A percentile compares a stretch with the other conserved stretches of the same genome.
These are phyloP conservation scores for Pyrenophora seminiperda DNA, from an alignment of 2,329 filamentous ascomycete species.

Conservation along the genomic window DNA sequence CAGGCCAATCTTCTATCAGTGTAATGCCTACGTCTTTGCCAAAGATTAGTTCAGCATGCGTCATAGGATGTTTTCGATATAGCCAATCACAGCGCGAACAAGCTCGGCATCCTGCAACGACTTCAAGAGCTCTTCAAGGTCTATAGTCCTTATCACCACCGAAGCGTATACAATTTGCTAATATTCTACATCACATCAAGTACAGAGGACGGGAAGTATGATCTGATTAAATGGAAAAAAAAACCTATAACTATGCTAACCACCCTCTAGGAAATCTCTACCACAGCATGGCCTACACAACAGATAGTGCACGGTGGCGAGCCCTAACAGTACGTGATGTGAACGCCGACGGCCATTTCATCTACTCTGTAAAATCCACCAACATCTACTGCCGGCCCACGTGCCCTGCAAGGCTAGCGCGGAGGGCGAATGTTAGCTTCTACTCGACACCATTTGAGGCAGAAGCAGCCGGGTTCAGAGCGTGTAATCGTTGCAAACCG, in stretches of 20 bases:
- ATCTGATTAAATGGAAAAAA: neutral
- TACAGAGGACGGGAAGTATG: neutral
- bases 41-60: constrained; percentile 3
- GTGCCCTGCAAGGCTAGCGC: constrained; percentile 64
- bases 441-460: constrained; percentile 56
- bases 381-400: constrained; percentile 66
- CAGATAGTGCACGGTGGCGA: constrained; percentile 43
- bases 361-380: constrained; percentile 63
- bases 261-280: neutral
- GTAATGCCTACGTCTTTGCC: neutral
- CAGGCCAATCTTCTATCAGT: neutral
- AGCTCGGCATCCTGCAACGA: neutral
- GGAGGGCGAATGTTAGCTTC: constrained; percentile 63
- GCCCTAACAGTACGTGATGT: constrained; percentile 54
- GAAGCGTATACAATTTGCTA: neutral
- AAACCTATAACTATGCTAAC: neutral
- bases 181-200: neutral
- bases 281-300: constrained; percentile 36
- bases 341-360: constrained; percentile 53
- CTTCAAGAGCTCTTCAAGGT: neutral
- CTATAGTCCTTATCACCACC: neutral
- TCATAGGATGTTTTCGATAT: constrained; percentile 31
- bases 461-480: constrained; percentile 56
- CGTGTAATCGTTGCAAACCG: constrained; percentile 64
- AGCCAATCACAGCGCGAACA: constrained; percentile 25